Percentiles rank a stretch among this genome's conserved stretches.
Conservation (phyloP, 2,329 filamentous ascomycete genomes). For the Colletotrichum destructivum region DNA sequence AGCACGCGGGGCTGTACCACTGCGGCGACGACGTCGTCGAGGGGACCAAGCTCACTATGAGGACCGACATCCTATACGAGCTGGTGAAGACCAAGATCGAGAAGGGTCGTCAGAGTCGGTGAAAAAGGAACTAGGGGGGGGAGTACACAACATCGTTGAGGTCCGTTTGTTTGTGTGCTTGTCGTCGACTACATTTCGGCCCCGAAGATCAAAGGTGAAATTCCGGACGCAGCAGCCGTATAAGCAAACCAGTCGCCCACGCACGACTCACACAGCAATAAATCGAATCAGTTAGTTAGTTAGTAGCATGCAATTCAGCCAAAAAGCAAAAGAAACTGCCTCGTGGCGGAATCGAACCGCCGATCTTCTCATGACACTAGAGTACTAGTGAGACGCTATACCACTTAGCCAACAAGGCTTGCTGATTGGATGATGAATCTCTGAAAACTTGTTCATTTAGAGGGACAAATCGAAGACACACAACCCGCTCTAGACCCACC, state of each 20-base stretch:
- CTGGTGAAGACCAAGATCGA: constrained; percentile 13
- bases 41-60: constrained; percentile 71
- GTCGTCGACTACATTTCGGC: too few relatives aligned
- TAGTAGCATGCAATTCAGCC: neutral
- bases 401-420: constrained; percentile 38
- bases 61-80: constrained; percentile 68
- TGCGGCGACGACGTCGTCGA: constrained; percentile 66
- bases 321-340: neutral
- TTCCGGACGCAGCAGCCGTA: too few relatives aligned
- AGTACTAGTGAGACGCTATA: constrained; percentile 41
- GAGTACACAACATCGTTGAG: too few relatives aligned
- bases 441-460: fast-evolving
- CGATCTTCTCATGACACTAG: constrained; percentile 40
- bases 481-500: too few relatives aligned
- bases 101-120: neutral
- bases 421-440: fast-evolving
- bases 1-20: constrained; percentile 67
- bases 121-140: neutral
- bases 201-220: too few relatives aligned
- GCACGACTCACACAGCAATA: too few relatives aligned
- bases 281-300: too few relatives aligned
- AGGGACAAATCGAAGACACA: too few relatives aligned
- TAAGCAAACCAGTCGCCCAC: too few relatives aligned
- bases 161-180: too few relatives aligned
- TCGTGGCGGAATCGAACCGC: constrained; percentile 37